Evolutionary conservation across 768 basidiomycete genomes (phyloP), one percentile per base, ranked within the genome.

Genomic region (Neoboletus magnificus): DNA sequence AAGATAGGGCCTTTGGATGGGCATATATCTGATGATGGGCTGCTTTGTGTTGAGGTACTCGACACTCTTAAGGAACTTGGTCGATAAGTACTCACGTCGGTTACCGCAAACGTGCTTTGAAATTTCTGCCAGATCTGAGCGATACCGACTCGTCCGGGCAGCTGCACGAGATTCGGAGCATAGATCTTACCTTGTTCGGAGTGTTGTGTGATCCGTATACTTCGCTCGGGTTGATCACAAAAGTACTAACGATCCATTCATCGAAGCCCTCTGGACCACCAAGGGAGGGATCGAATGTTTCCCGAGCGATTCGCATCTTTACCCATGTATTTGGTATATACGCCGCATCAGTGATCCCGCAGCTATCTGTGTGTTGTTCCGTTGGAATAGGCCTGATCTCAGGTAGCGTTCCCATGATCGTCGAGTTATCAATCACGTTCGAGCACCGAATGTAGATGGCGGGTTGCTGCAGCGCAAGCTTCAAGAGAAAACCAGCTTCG

Each of bases 201-300:
- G 74, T 79, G 37, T 77, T 76, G 55, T 77, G 76, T 4, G 74
- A 75, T n/a, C 64, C 68, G 39, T 78, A 79, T 20, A 74, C 76
- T 55, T 79, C 76, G 20, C 66, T 64, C 2, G 79, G 74, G 54
- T 77, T 73, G 57, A 81, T 77, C 47, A 68, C 71, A 45, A 79
- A 60, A 1, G 71, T 57, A 16, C 63, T 62, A 6, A 73, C 49
- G 15, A 78, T 69, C 76, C 76, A 77, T 25, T 63, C 58, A 56
- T 81, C 79, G 52, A 80, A 81, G 1, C 70, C 76, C 45, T 68
- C 66, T 1, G 71, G 64, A 2, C 77, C 78, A 3, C 73, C 77
- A 20, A 79, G 64, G 11, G 62, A 55, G 10, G 57, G 33, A 49
- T 66, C 62, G 42, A 77, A 79, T 16, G 60, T 62, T 37, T 70